phyloP scores from a whole-genome alignment of 768 basidiomycete genomes.

The Astraeus odoratus region DNA sequence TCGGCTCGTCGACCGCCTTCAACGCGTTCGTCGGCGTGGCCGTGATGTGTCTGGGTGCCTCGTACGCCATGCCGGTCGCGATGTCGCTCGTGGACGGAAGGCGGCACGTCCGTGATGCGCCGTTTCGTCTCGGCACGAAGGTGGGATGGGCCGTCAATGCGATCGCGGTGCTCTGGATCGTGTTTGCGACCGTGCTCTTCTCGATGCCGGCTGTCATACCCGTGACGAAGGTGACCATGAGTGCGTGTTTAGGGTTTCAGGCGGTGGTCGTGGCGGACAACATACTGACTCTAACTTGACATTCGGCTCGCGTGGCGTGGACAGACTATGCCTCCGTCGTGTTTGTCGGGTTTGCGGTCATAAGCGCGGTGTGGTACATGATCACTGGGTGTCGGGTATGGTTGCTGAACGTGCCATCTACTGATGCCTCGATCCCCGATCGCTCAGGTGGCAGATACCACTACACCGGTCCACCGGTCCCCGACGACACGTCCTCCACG shows the following conservation, averaged over 20 bases:
- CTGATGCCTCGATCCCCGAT: neutral
- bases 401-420: neutral
- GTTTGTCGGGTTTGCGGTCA: slow-evolving; percentile 52
- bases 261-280: neutral
- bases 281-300: neutral
- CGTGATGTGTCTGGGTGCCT: slow-evolving; percentile 59
- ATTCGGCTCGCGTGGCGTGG: neutral
- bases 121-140: slow-evolving; percentile 42
- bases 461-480: slow-evolving; percentile 38
- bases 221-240: slow-evolving; percentile 45
- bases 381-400: slow-evolving; percentile 35
- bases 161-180: slow-evolving; percentile 51
- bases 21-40: slow-evolving; percentile 64
- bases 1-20: slow-evolving; percentile 57
- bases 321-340: slow-evolving; percentile 64
- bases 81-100: slow-evolving; percentile 43
- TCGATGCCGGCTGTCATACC: slow-evolving; percentile 63
- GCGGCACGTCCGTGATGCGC: slow-evolving; percentile 39
- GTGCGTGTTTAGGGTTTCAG: slow-evolving; percentile 19
- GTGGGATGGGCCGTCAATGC: slow-evolving; percentile 42
- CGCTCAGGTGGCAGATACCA: slow-evolving; percentile 35
- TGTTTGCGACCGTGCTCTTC: slow-evolving; percentile 57
- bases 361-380: slow-evolving; percentile 56
- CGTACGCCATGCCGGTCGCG: slow-evolving; percentile 55
- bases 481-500: slow-evolving; percentile 6